Conservation (phyloP, 2,329 filamentous ascomycete genomes). For the Coniochaeta hoffmannii region DNA sequence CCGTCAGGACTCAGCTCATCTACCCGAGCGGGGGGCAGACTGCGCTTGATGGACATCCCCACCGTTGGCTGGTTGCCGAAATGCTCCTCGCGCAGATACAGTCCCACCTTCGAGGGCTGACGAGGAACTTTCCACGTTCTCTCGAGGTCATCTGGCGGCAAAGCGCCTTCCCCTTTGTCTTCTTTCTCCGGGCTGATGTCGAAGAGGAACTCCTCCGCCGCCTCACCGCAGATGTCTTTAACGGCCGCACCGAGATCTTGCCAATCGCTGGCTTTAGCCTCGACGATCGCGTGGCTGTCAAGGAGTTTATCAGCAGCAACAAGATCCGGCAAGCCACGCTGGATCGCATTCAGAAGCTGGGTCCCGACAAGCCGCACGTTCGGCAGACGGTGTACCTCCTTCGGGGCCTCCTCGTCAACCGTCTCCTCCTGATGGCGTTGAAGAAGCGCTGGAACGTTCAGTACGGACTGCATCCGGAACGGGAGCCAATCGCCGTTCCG, state of each 20-base stretch:
- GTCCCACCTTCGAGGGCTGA: slow-evolving; percentile 27
- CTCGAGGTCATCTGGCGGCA: slow-evolving; percentile 39
- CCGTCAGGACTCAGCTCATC: slow-evolving; percentile 47
- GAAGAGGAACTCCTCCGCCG: slow-evolving; percentile 34
- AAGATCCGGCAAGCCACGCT: slow-evolving; percentile 7
- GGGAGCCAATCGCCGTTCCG: slow-evolving; percentile 58
- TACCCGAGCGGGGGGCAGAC: slow-evolving; percentile 45
- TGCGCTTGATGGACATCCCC: slow-evolving; percentile 43
- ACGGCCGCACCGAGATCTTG: slow-evolving; percentile 22
- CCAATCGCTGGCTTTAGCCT: slow-evolving; percentile 20
- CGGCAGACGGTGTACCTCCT: slow-evolving; percentile 42
- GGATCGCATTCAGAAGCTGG: slow-evolving; percentile 19
- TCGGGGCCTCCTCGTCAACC: slow-evolving; percentile 53
- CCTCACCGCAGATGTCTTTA: slow-evolving; percentile 32
- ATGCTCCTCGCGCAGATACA: slow-evolving; percentile 32
- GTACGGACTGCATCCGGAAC: slow-evolving; percentile 48
- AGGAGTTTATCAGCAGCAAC: slow-evolving; percentile 10
- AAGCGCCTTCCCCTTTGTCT: slow-evolving; percentile 45
- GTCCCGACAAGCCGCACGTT: slow-evolving; percentile 22
- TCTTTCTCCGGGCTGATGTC: slow-evolving; percentile 42
- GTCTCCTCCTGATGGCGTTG: slow-evolving; percentile 51
- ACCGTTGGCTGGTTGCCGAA: slow-evolving; percentile 41
- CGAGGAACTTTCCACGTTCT: slow-evolving; percentile 24
- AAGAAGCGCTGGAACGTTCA: slow-evolving; percentile 61
- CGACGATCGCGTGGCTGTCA: slow-evolving; percentile 19